phyloP scores from a whole-genome alignment of 257 asterid species.

The Ilex aquifolium region DNA sequence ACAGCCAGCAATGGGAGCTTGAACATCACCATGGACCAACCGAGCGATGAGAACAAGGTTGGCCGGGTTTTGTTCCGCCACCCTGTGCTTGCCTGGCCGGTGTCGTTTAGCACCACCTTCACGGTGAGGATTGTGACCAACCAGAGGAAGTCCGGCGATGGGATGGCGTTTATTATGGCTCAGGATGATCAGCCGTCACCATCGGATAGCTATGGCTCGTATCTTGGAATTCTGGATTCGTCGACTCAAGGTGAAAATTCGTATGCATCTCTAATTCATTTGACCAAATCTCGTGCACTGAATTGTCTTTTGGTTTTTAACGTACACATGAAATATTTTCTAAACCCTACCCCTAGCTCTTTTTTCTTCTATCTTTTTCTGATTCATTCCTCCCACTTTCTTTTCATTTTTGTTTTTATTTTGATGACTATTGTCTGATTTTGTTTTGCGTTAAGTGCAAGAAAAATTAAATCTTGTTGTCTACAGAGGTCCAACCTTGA shows the following conservation, averaged over 20 bases:
- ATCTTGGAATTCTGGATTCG: constrained; percentile 63
- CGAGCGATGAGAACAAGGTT: constrained; percentile 18
- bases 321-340: no score
- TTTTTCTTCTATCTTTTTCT: no score
- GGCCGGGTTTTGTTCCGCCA: constrained; percentile 46
- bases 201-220: constrained; percentile 51
- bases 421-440: no score
- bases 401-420: no score
- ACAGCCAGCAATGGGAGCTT: constrained; percentile 36
- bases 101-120: constrained; percentile 50
- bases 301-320: no score
- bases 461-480: no score
- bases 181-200: constrained; percentile 56
- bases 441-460: no score
- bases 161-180: constrained; percentile 53
- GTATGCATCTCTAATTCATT: background rate
- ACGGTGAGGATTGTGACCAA: constrained; percentile 36
- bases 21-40: constrained; percentile 30
- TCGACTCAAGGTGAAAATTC: constrained; percentile 45
- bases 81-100: constrained; percentile 48
- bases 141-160: constrained; percentile 51
- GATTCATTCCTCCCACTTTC: no score
- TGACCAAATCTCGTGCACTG: no score
- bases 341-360: no score
- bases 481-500: no score